A percentile compares a stretch with the other conserved stretches of the same genome.
Evolutionary conservation across 2,329 filamentous ascomycete species (phyloP).

Genomic region (Epichloe bromicola): DNA sequence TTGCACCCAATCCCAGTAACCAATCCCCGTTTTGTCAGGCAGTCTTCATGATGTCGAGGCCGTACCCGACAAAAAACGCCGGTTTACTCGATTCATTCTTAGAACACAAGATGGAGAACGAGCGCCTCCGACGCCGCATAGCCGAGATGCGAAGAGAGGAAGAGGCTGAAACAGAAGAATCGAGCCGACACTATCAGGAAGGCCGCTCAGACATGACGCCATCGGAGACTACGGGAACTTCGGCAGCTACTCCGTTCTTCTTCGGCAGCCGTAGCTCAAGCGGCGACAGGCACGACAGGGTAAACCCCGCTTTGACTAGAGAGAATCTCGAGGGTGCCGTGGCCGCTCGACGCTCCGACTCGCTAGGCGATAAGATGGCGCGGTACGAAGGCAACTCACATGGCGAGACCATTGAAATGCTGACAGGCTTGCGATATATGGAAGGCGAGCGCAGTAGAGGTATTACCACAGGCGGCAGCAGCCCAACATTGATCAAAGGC

Average conservation of each 20-base stretch:
- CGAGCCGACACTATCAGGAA: conserved; percentile 48
- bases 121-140: conserved; percentile 72
- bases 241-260: conserved; percentile 17
- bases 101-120: conserved; percentile 94
- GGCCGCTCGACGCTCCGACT: conserved; percentile 55
- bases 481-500: conserved; percentile 68
- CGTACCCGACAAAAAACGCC: conserved; percentile 81
- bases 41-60: conserved; percentile 85
- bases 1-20: conserved; percentile 49
- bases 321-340: conserved; percentile 68
- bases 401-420: conserved; percentile 81
- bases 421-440: conserved; percentile 76
- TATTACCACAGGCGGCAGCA: conserved; percentile 74
- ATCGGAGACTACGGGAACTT: conserved; percentile 31
- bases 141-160: conserved; percentile 77
- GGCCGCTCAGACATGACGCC: conserved; percentile 39
- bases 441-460: conserved; percentile 82
- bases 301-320: conserved; percentile 59
- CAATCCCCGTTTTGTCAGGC: conserved; percentile 65
- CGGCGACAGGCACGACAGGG: conserved; percentile 37
- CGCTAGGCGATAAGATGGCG: conserved; percentile 73
- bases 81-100: conserved; percentile 80
- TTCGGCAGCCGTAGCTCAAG: conserved; percentile 16
- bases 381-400: conserved; percentile 65
- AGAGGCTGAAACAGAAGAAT: conserved; percentile 60